phyloP scores from a whole-genome alignment of 1,284 basidiomycete species.

The Papiliotrema nemorosa region DNA sequence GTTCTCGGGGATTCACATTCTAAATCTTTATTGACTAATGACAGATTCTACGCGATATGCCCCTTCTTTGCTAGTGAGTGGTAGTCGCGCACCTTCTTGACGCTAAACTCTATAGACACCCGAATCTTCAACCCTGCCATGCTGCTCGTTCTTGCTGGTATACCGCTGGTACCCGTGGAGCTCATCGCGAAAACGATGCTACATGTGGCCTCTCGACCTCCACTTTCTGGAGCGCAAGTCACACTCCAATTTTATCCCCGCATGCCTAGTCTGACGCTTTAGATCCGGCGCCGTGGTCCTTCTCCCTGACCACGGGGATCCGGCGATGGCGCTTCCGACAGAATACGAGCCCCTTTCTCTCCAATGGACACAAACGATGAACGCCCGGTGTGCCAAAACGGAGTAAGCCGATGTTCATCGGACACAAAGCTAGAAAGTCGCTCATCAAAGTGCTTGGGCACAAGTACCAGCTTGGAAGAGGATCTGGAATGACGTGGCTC shows the following conservation, averaged over 20 bases:
- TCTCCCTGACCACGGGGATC: constrained; percentile 8
- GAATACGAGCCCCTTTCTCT: constrained; percentile 9
- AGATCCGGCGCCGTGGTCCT: constrained; percentile 9
- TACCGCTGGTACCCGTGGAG: constrained; percentile 9
- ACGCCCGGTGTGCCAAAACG: not conserved
- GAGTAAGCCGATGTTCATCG: not conserved
- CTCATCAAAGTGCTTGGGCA: not conserved
- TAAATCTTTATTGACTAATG: not conserved
- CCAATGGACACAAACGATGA: not conserved
- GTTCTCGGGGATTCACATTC: not conserved
- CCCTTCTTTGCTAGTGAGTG: constrained; percentile 23
- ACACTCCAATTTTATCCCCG: not conserved
- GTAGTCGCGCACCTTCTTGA: no score
- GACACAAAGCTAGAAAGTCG: not conserved
- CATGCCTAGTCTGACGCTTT: not conserved
- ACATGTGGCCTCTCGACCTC: not conserved
- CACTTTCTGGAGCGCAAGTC: not conserved
- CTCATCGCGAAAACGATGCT: constrained; percentile 8
- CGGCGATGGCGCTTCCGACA: not conserved
- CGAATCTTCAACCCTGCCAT: constrained; percentile 2
- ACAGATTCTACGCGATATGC: constrained; percentile 24
- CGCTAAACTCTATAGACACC: constrained; percentile 1
- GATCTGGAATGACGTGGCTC: not conserved
- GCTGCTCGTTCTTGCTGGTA: constrained; percentile 8
- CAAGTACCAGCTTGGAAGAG: not conserved